These are phyloP conservation scores for Emmonsia crescens DNA, from an alignment of 2,329 filamentous ascomycete species.

Conservation along the genomic window DNA sequence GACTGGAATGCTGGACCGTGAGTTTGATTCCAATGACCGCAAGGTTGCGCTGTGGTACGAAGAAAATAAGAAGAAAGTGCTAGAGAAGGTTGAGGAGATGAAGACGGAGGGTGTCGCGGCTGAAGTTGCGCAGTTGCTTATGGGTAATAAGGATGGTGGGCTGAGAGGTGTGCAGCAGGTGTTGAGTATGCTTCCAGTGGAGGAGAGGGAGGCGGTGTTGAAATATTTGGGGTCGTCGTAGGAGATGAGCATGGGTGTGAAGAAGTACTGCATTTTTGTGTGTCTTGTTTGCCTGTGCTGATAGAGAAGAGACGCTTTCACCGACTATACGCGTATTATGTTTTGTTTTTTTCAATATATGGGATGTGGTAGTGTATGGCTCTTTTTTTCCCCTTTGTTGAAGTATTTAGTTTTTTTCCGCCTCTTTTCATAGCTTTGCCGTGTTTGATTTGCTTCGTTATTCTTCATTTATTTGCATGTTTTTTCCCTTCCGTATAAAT, in stretches of 20 bases:
- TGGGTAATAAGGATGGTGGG: slow-evolving; percentile 55
- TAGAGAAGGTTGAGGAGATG: slow-evolving; percentile 72
- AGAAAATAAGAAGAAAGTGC: slow-evolving; percentile 74
- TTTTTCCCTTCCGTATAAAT: not conserved
- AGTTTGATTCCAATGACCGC: slow-evolving; percentile 69
- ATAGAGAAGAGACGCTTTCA: not conserved
- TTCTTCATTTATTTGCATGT: not conserved
- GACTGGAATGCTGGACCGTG: slow-evolving; percentile 55
- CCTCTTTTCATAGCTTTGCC: not conserved
- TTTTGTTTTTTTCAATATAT: not conserved
- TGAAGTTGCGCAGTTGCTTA: slow-evolving; percentile 58
- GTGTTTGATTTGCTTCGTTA: not conserved
- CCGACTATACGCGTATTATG: not conserved
- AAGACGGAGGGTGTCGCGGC: slow-evolving; percentile 63
- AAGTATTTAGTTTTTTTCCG: not conserved
- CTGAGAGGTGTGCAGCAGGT: slow-evolving; percentile 81
- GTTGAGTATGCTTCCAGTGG: slow-evolving; percentile 73
- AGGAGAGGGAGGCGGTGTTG: slow-evolving; percentile 76
- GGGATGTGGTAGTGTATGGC: not conserved
- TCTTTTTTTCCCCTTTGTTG: not conserved
- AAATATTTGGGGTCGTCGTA: slow-evolving; percentile 36
- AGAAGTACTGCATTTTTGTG: not conserved
- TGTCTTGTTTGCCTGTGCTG: not conserved
- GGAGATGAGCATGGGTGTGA: not conserved
- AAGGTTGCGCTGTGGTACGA: slow-evolving; percentile 93